phyloP scores from a whole-genome alignment of 305 asterid genomes.

The Ilex paraguariensis region DNA sequence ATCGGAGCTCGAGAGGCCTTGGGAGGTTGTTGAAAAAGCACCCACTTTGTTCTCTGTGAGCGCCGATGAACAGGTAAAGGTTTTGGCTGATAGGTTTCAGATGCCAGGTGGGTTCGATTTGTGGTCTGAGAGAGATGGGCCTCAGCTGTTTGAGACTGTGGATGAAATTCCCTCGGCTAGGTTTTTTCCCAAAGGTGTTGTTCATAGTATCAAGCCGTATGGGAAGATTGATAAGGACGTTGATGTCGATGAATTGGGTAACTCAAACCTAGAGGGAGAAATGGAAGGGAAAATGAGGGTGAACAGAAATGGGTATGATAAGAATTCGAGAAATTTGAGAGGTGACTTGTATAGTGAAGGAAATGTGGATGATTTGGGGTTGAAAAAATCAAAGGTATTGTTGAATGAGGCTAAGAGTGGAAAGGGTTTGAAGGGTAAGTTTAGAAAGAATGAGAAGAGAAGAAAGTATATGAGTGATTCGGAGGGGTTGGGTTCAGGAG shows the following conservation, averaged over 20 bases:
- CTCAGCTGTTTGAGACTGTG: conserved; percentile 62
- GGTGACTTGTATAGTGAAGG: conserved; percentile 22
- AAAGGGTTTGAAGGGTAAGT: conserved; percentile 23
- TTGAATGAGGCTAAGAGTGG: conserved; percentile 23
- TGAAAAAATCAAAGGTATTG: conserved; percentile 13
- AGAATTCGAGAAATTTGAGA: conserved; percentile 16
- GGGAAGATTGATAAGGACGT: conserved; percentile 32
- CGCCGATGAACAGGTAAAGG: conserved; percentile 94
- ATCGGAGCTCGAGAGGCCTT: conserved; percentile 86
- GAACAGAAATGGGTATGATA: conserved; percentile 14
- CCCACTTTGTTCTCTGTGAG: conserved; percentile 78
- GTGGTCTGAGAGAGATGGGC: conserved; percentile 93
- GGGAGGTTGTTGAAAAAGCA: conserved; percentile 85
- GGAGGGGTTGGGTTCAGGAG: conserved; percentile 19
- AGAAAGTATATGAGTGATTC: conserved; percentile 23
- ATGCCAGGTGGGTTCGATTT: conserved; percentile 88
- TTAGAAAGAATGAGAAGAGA: conserved; percentile 29
- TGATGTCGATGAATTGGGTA: conserved; percentile 18
- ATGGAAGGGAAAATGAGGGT: conserved; percentile 12
- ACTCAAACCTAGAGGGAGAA: conserved; percentile 5
- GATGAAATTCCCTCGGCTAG: conserved; percentile 58
- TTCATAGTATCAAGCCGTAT: conserved; percentile 71
- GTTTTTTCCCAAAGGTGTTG: conserved; percentile 89
- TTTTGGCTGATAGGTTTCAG: conserved; percentile 94
- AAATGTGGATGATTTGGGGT: conserved; percentile 15